A percentile compares a stretch with the other conserved stretches of the same genome.
These are phyloP conservation scores for Mrakia frigida DNA, from an alignment of 768 basidiomycete species.

Conservation along the genomic window DNA sequence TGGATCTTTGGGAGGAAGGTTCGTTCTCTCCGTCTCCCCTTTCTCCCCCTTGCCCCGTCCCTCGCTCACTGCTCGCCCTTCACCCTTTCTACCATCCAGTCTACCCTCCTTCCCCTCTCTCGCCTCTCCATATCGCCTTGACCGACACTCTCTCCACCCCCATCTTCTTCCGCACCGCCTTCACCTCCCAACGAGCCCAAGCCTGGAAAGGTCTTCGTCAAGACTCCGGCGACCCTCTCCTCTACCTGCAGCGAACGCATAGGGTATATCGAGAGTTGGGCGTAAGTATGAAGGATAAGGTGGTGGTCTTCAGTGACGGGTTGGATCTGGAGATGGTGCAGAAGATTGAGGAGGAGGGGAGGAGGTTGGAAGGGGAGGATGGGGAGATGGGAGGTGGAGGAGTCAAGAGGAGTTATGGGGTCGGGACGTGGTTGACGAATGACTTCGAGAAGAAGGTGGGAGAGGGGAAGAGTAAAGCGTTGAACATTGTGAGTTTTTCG, in stretches of 20 bases:
- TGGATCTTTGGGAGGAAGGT: slow-evolving; percentile 81
- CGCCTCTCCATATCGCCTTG: slow-evolving; percentile 60
- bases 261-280: slow-evolving; percentile 65
- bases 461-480: slow-evolving; percentile 39
- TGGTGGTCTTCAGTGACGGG: slow-evolving; percentile 75
- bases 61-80: background rate
- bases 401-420: slow-evolving; percentile 69
- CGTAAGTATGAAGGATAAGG: slow-evolving; percentile 46
- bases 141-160: slow-evolving; percentile 92
- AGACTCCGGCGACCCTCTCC: slow-evolving; percentile 84
- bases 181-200: slow-evolving; percentile 19
- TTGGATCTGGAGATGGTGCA: slow-evolving; percentile 67
- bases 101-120: slow-evolving; percentile 44
- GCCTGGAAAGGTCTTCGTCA: slow-evolving; percentile 60
- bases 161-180: slow-evolving; percentile 59
- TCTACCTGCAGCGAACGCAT: slow-evolving; percentile 70
- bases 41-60: background rate
- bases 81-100: slow-evolving; percentile 33
- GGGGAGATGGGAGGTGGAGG: slow-evolving; percentile 40
- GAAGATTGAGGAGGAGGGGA: slow-evolving; percentile 52
- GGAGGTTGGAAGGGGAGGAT: background rate
- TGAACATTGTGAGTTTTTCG: slow-evolving; percentile 70
- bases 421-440: slow-evolving; percentile 88
- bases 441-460: slow-evolving; percentile 57
- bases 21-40: slow-evolving; percentile 37